Conservation (phyloP, 2,329 filamentous ascomycete species). For the Calonectria fujianensis region DNA sequence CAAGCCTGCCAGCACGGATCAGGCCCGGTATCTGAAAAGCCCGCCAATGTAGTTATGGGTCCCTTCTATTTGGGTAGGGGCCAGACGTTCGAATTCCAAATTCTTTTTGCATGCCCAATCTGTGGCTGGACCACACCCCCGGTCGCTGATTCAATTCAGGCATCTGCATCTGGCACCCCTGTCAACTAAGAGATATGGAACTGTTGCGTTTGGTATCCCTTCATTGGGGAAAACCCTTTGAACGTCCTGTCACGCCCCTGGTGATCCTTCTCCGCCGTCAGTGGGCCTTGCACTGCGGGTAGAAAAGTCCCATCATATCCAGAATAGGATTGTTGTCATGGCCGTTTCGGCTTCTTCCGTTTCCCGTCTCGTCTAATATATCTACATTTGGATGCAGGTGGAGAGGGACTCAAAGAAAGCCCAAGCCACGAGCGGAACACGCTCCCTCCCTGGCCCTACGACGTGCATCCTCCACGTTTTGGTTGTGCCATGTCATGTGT, state of each 20-base stretch:
- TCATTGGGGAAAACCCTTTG: neutral
- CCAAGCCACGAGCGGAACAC: neutral
- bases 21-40: conserved; percentile 17
- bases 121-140: neutral
- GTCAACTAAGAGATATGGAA: conserved; percentile 19
- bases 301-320: conserved; percentile 9
- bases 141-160: conserved; percentile 15
- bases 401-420: neutral
- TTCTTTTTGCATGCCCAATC: conserved; percentile 9
- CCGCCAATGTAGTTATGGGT: conserved; percentile 15
- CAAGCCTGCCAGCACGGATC: conserved; percentile 22
- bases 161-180: conserved; percentile 13
- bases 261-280: conserved; percentile 4
- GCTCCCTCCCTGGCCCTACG: neutral
- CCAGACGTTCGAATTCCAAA: conserved; percentile 23
- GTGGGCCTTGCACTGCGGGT: neutral
- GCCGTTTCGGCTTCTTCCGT: conserved; percentile 11
- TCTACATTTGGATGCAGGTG: conserved; percentile 1
- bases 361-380: conserved; percentile 12
- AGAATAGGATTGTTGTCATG: neutral
- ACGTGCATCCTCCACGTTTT: conserved; percentile 26
- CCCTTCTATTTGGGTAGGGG: neutral
- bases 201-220: conserved; percentile 1
- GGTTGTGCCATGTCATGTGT: conserved; percentile 8
- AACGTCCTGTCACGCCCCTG: neutral